A percentile compares a stretch with the other conserved stretches of the same genome.
These are phyloP conservation scores for Ophiostoma populinum DNA, from an alignment of 2,329 filamentous ascomycete species.

Conservation along the genomic window DNA sequence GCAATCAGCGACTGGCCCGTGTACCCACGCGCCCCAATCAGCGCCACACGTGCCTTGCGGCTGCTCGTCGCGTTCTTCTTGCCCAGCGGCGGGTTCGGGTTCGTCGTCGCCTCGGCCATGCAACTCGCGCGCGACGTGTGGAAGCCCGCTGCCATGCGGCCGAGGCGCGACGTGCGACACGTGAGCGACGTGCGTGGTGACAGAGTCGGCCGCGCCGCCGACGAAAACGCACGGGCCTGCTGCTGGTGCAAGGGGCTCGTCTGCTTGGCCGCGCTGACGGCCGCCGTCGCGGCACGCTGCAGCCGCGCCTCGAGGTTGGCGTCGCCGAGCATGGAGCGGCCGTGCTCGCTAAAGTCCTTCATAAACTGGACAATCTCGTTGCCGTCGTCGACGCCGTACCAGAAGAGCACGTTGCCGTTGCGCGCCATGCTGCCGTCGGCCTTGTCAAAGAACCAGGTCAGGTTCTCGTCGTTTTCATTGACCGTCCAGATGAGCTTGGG, in stretches of 20 bases:
- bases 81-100: slow-evolving; percentile 80
- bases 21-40: slow-evolving; percentile 86
- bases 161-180: slow-evolving; percentile 4
- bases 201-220: background rate
- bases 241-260: slow-evolving; percentile 9
- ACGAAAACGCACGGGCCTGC: slow-evolving; percentile 52
- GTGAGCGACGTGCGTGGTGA: slow-evolving; percentile 21
- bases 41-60: slow-evolving; percentile 59
- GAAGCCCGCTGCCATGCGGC: slow-evolving; percentile 8
- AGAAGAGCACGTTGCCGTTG: slow-evolving; percentile 83
- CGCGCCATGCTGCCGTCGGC: slow-evolving; percentile 79
- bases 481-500: slow-evolving; percentile 92
- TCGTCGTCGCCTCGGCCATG: slow-evolving; percentile 49
- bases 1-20: slow-evolving; percentile 83
- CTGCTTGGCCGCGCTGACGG: slow-evolving; percentile 2
- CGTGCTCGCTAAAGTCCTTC: slow-evolving; percentile 67
- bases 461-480: slow-evolving; percentile 85
- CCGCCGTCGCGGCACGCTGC: slow-evolving; percentile 40
- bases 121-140: slow-evolving; percentile 20
- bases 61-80: slow-evolving; percentile 76
- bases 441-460: slow-evolving; percentile 97
- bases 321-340: slow-evolving; percentile 74
- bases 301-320: slow-evolving; percentile 78
- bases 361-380: slow-evolving; percentile 72
- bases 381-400: slow-evolving; percentile 74